Percentiles rank a stretch among this genome's conserved stretches.
Evolutionary conservation across 306 rosid species (phyloP).

Genomic region (Prunus mira): DNA sequence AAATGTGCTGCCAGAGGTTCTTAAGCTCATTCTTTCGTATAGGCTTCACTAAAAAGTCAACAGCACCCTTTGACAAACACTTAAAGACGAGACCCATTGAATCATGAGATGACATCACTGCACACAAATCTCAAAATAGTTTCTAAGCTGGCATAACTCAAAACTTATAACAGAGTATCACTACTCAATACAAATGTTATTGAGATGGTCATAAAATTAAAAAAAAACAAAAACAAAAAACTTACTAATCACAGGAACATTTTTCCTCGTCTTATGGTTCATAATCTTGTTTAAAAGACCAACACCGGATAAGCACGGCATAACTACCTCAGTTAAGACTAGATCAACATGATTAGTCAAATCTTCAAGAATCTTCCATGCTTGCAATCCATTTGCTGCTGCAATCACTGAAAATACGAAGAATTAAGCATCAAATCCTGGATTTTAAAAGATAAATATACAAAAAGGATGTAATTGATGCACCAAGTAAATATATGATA

Average conservation of each 20-base stretch:
- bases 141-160: slow-evolving; percentile 20
- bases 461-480: not conserved
- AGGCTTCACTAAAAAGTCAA: slow-evolving; percentile 92
- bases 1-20: slow-evolving; percentile 97
- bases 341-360: slow-evolving; percentile 79
- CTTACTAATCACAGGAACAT: slow-evolving; percentile 93
- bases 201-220: not conserved
- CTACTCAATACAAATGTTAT: not conserved
- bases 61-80: slow-evolving; percentile 98
- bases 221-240: not conserved
- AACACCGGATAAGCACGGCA: slow-evolving; percentile 84
- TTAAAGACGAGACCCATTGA: slow-evolving; percentile 96
- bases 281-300: slow-evolving; percentile 80
- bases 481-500: not conserved
- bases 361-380: slow-evolving; percentile 90
- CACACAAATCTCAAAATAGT: slow-evolving; percentile 48
- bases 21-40: slow-evolving; percentile 97
- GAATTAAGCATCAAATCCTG: not conserved
- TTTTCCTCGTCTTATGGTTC: slow-evolving; percentile 73
- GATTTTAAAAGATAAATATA: not conserved
- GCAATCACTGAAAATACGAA: slow-evolving; percentile 54
- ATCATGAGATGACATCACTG: slow-evolving; percentile 99
- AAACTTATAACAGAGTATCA: slow-evolving; percentile 21
- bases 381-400: slow-evolving; percentile 79
- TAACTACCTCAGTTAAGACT: slow-evolving; percentile 80